These are phyloP conservation scores for Phoma sp. DNA, from an alignment of 2,329 filamentous ascomycete species.

Conservation along the genomic window DNA sequence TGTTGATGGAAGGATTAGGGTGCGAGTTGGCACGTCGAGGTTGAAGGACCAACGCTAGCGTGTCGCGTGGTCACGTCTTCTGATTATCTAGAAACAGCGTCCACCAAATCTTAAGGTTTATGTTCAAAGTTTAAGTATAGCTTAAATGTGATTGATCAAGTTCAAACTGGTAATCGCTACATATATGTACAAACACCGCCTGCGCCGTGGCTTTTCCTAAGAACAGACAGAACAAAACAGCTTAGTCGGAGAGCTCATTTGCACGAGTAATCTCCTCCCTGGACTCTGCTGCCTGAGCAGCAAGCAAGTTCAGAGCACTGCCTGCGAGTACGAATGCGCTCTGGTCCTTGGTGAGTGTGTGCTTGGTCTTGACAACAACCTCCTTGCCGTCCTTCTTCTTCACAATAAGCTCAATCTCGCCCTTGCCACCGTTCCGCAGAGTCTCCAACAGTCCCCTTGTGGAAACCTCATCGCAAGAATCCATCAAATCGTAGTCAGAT, in stretches of 20 bases:
- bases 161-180: slow-evolving; percentile 9
- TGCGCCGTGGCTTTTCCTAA: slow-evolving; percentile 9
- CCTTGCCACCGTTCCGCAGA: slow-evolving; percentile 77
- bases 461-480: slow-evolving; percentile 80
- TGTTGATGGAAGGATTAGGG: neutral
- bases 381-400: slow-evolving; percentile 66
- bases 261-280: slow-evolving; percentile 47
- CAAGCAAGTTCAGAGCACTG: slow-evolving; percentile 89
- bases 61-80: neutral
- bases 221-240: neutral
- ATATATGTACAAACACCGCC: slow-evolving; percentile 18
- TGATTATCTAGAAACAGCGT: too few relatives aligned
- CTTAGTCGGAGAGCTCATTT: slow-evolving; percentile 50
- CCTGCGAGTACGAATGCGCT: slow-evolving; percentile 91
- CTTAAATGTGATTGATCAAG: neutral
- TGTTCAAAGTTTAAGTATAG: too few relatives aligned
- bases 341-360: slow-evolving; percentile 89
- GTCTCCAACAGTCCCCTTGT: slow-evolving; percentile 87
- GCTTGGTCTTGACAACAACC: slow-evolving; percentile 77
- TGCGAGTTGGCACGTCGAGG: neutral
- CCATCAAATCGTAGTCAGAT: slow-evolving; percentile 83
- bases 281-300: slow-evolving; percentile 61
- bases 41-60: neutral
- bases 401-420: slow-evolving; percentile 71
- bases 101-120: neutral